These are phyloP conservation scores for Arthrobotrys megalospora DNA, from an alignment of 2,329 filamentous ascomycete genomes.

Conservation along the genomic window DNA sequence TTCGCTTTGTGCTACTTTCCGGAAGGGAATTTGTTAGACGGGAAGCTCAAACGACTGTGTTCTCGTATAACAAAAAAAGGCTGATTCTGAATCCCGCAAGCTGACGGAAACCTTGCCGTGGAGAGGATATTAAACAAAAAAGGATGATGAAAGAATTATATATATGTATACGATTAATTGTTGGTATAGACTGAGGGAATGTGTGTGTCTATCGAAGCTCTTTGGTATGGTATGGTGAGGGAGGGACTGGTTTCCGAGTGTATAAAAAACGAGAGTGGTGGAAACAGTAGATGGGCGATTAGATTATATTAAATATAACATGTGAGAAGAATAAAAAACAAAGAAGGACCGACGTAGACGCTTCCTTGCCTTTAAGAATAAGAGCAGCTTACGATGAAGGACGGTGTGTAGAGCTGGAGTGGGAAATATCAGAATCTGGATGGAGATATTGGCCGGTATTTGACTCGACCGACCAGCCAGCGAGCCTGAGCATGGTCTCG, in stretches of 20 bases:
- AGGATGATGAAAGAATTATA: constrained; percentile 46
- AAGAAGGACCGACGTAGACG: constrained; percentile 60
- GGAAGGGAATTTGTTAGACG: constrained; percentile 54
- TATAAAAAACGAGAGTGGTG: constrained; percentile 61
- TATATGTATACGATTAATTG: constrained; percentile 28
- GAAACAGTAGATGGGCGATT: constrained; percentile 59
- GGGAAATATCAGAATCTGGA: constrained; percentile 55
- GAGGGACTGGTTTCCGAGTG: constrained; percentile 56
- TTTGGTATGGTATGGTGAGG: constrained; percentile 42
- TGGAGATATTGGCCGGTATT: constrained; percentile 61
- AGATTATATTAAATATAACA: constrained; percentile 61
- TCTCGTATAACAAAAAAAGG: constrained; percentile 59
- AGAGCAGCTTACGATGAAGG: constrained; percentile 60
- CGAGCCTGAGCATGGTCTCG: constrained; percentile 52
- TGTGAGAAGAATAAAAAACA: constrained; percentile 58
- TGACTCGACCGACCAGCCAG: constrained; percentile 58
- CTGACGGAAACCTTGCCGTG: constrained; percentile 54
- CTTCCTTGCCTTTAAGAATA: constrained; percentile 59
- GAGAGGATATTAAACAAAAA: constrained; percentile 33
- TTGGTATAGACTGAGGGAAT: constrained; percentile 49
- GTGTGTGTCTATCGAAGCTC: constrained; percentile 47
- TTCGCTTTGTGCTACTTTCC: constrained; percentile 61
- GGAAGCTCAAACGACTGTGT: constrained; percentile 60
- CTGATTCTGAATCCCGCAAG: constrained; percentile 54
- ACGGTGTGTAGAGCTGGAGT: constrained; percentile 59